Evolutionary conservation across 2,329 filamentous ascomycete genomes (phyloP).

Genomic region (Botrytis aclada): DNA sequence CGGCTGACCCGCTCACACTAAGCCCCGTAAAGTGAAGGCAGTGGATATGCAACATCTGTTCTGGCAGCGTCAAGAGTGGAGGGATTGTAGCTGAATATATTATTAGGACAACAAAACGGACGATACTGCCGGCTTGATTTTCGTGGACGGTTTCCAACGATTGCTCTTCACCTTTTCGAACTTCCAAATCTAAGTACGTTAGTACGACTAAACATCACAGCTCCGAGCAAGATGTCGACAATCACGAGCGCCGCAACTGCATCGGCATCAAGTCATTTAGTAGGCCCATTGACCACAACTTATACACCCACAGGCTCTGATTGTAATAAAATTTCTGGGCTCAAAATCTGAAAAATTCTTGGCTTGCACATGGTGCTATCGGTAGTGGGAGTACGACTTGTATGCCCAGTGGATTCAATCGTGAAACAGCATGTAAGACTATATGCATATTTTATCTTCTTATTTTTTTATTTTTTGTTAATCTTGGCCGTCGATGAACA

Average conservation of each 20-base stretch:
- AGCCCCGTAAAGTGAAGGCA: background rate
- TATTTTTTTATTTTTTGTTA: too few relatives aligned
- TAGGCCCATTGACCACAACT: slow-evolving; percentile 6
- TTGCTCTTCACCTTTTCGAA: background rate
- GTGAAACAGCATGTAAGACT: slow-evolving; percentile 8
- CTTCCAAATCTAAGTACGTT: background rate
- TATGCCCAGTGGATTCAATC: slow-evolving; percentile 11
- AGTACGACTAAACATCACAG: background rate
- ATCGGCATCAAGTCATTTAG: background rate
- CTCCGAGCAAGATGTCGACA: background rate
- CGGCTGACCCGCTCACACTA: background rate
- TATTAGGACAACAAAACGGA: slow-evolving; percentile 3
- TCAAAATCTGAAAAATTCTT: background rate
- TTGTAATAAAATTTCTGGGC: slow-evolving; percentile 9
- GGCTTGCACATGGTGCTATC: slow-evolving; percentile 11
- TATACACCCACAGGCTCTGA: slow-evolving; percentile 3
- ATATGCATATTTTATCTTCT: background rate
- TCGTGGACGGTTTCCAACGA: background rate
- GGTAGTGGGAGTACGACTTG: background rate
- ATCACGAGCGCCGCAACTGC: background rate
- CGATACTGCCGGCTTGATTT: background rate
- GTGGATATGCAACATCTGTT: background rate
- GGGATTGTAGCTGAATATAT: background rate
- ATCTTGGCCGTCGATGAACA: too few relatives aligned
- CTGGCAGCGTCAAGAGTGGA: slow-evolving; percentile 7